Evolutionary conservation across 495 filamentous ascomycete genomes (phyloP), one percentile per base, ranked within the genome.

Genomic region (Penicillium pancosmium): DNA sequence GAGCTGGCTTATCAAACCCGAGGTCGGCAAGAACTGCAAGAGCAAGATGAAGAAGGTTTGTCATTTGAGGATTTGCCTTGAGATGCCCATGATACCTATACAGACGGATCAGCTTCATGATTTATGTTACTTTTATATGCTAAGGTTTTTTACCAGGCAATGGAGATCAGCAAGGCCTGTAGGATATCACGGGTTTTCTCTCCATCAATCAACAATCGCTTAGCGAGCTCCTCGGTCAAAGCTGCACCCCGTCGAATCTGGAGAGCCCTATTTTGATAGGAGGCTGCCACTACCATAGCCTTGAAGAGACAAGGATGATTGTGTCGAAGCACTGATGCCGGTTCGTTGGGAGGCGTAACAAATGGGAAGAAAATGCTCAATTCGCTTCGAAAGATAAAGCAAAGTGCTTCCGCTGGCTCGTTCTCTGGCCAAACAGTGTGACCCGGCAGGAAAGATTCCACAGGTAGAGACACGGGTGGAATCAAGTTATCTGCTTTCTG

Each of bases 21-120:
- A 60, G 51, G 16, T 60, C 57, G 19, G 57, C 57, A n/a, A 60
- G 44, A 12, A 60, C 19, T 16, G 57, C 51, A 50, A 54, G 54
- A n/a, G 51, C 41, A 18, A 60, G 41, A 15, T 60, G 51, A 11
- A 60, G 11, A 9, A 60, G 43, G 15, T 60, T 60, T 9, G 57
- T 60, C 40, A 60, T 60, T 33, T 60, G 57, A 19, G 57, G 50
- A n/a, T 44, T 50, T 27, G 13, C 4, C 11, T 36, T 35, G 1
- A 60, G 18, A 27, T 60, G 57, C 34, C 23, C 23, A 47, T 60
- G 57, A 27, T 60, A 60, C 57, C 57, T 60, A 50, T 10, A 12
- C 1, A 19, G 4, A 27, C 3, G 34, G 15, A 52, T 36, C 21
- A 27, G 33, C 36, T 38, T n/a, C 12, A 38, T 38, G 12, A 38